Base-by-base conservation (phyloP, 2,329 filamentous ascomycete species). In the Fusarium compactum region DNA sequence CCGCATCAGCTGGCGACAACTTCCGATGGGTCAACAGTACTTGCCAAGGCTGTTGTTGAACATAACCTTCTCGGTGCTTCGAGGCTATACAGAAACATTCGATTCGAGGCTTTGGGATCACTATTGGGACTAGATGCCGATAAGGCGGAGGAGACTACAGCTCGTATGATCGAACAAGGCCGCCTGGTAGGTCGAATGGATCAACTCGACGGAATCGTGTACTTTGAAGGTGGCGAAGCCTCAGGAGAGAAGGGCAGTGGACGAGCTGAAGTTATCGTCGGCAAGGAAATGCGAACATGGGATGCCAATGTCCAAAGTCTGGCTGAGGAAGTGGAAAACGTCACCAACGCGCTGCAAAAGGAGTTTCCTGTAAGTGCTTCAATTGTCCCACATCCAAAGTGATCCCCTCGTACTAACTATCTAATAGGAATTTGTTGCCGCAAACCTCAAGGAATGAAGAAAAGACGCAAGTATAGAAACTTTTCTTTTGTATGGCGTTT, bases 121-220 rank as follows among this genome's bases (percentile, higher is more conserved):
- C 86, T 98, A 40, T 84, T 99, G 16, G 94, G 93, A 0, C 85
- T 98, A 7, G 89, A 93, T 62, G 89, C 89, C 0, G 92, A 92
- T 54, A 92, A 91, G 79, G 95, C 95, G 6, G 96, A 99, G 83
- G 90, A 92, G 62, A 98, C 96, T 57, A 96, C 95, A 15, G 94
- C 95, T 7, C 87, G 90, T 74, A 99, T 99, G 96, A 93, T 99
- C 74, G 95, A 98, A 83, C 95, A 98, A 80, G 94, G 93, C 12
- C 90, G 96, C 32, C 82, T 99, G 54, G 89, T 91, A 5, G 96
- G 95, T 10, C 90, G 91, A 61, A 98, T 99, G 76, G 95, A 99
- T 80, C 96, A 99, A 83, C 95, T 99, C 61, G 93, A 94, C 60
- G 87, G 92, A 16, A 83, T 95, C 14, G 95, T 99, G 64, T 94